Evolutionary conservation across 495 filamentous ascomycete genomes (phyloP).

Genomic region (Xylaria intraflava): DNA sequence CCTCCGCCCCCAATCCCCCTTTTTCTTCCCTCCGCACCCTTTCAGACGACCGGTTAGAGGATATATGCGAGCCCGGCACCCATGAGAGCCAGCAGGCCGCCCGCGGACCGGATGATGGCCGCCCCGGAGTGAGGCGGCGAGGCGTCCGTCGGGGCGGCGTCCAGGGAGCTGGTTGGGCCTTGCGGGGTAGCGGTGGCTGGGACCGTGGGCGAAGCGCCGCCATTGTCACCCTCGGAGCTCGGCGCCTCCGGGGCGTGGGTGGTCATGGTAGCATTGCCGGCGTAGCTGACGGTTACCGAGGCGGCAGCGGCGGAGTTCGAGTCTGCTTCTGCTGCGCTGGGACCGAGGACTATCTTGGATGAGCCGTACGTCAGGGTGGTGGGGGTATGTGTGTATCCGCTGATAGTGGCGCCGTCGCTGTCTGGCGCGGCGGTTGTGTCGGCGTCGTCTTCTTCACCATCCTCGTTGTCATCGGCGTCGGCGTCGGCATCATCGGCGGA

Average conservation of each 20-base stretch:
- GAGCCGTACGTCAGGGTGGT: neutral
- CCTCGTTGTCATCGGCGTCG: neutral
- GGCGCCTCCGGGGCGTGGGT: neutral
- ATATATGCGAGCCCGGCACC: conserved; percentile 11
- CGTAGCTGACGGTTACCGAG: neutral
- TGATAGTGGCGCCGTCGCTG: neutral
- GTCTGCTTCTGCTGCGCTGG: neutral
- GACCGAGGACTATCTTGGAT: conserved; percentile 1
- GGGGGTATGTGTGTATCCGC: neutral
- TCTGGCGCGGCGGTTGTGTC: neutral
- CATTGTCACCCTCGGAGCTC: neutral
- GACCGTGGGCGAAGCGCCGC: neutral
- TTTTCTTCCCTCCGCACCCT: no score
- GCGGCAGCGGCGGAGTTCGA: neutral
- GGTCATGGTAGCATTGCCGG: neutral
- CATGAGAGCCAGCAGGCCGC: conserved; percentile 16
- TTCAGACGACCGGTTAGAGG: conserved; percentile 9
- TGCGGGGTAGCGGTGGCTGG: conserved; percentile 19
- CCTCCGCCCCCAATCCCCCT: no score
- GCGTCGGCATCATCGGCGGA: neutral
- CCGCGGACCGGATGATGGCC: conserved; percentile 7
- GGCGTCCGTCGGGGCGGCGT: conserved; percentile 11
- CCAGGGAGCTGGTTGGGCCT: conserved; percentile 19
- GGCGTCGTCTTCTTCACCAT: neutral
- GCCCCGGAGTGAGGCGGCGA: conserved; percentile 7